Evolutionary conservation across 345 rosid genomes (phyloP).

Genomic region (Brassica carinata): DNA sequence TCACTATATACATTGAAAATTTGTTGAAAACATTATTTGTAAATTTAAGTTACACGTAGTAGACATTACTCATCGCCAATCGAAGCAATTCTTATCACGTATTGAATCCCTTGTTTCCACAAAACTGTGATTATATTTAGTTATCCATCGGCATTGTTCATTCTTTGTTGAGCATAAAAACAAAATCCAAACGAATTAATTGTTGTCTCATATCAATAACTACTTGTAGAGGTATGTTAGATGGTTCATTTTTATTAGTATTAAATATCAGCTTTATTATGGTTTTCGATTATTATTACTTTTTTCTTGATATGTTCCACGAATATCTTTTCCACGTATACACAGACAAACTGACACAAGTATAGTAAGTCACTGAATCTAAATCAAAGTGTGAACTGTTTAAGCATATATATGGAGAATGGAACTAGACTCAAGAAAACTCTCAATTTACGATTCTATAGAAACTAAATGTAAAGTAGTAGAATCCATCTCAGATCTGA

Average conservation of each 20-base stretch:
- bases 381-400: constrained; percentile 10
- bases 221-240: neutral
- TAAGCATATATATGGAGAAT: constrained; percentile 9
- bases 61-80: constrained; percentile 18
- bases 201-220: constrained; percentile 23
- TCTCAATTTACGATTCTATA: neutral
- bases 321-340: neutral
- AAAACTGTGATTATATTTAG: constrained; percentile 21
- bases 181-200: constrained; percentile 11
- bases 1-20: neutral
- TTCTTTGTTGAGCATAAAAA: constrained; percentile 7
- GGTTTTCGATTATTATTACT: neutral
- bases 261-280: neutral
- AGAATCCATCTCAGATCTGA: constrained; percentile 1
- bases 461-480: neutral
- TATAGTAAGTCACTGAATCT: neutral
- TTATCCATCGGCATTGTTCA: constrained; percentile 21
- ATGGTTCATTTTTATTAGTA: neutral
- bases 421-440: neutral
- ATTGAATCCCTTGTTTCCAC: constrained; percentile 20
- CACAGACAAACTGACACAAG: neutral
- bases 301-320: neutral
- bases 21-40: neutral
- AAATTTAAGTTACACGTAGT: neutral
- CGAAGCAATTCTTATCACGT: constrained; percentile 9